Conservation (phyloP, 257 asterid genomes). For the Anisodus tanguticus region DNA sequence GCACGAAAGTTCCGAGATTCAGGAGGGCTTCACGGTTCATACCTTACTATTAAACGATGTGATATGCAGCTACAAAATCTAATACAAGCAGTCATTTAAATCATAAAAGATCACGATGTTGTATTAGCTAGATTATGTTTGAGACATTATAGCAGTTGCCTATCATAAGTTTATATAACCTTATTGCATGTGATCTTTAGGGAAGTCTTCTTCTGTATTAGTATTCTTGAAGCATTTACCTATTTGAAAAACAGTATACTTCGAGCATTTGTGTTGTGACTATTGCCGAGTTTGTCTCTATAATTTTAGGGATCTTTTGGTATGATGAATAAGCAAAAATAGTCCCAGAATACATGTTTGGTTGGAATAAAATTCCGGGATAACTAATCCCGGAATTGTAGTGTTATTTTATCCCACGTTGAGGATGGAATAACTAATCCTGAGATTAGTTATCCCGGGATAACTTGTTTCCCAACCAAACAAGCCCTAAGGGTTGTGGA, state of each 20-base stretch:
- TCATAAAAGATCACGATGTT: not conserved
- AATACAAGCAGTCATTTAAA: not conserved
- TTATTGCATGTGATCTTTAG: conserved; percentile 5
- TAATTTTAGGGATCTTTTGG: too few species aligned
- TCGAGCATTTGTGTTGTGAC: not conserved
- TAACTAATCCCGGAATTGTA: too few species aligned
- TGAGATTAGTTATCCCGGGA: too few species aligned
- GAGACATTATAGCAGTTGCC: conserved; percentile 13
- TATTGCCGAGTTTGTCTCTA: not conserved
- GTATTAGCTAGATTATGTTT: not conserved
- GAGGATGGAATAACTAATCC: too few species aligned
- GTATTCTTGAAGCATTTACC: not conserved
- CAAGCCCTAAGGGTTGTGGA: too few species aligned
- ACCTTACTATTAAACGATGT: conserved; percentile 66
- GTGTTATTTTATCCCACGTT: too few species aligned
- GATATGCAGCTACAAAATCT: not conserved
- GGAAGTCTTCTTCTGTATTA: not conserved
- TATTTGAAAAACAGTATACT: not conserved
- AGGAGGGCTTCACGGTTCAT: conserved; percentile 83
- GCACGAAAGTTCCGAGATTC: conserved; percentile 91
- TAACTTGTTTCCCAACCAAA: too few species aligned
- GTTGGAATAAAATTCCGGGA: too few species aligned
- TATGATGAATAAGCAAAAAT: too few species aligned
- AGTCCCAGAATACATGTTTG: too few species aligned
- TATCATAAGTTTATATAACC: not conserved